Evolutionary conservation across 495 filamentous ascomycete genomes (phyloP), one percentile per base, ranked within the genome.

Genomic region (Penicillium desertorum): DNA sequence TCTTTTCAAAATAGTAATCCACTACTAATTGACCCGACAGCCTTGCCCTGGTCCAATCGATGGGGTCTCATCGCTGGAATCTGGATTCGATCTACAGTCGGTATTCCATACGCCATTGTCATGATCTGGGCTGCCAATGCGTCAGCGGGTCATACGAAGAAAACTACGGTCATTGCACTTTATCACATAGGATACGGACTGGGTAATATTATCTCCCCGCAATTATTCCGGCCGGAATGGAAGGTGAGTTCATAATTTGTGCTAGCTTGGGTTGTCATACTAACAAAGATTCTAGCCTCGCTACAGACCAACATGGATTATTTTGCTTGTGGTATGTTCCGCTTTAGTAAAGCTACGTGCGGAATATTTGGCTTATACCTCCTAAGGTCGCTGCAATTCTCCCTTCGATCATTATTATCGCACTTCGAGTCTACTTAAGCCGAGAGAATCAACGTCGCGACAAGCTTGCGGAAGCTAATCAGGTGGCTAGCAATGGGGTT

Each of bases 111-210:
- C 54, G 68, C 65, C 0, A 66, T 76, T 20, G 72, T 76, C 14
- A 75, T 77, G 73, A 70, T 72, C 8, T 65, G 65, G 68, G 66
- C 66, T 12, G 65, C 70, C 12, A 71, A 68, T 55, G 65, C 63
- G 43, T 72, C 69, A 6, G 73, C 72, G 10, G 73, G 72, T 17
- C 68, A 71, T 54, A 75, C 74, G 2, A 76, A 76, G 60, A 76
- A 75, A 51, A 71, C 67, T 5, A 68, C 66, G 1, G 56, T 64
- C 17, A 69, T 69, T 46, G 68, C 64, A 2, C 57, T 76, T 16
- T 74, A 75, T 42, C 70, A 74, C 29, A 65, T 76, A 17, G 72
- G 70, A 11, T 74, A 75, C 23, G 69, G 71, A 14, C 50, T 75
- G 22, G 72, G 74, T 3, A 75, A 76, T 51, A 71, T 68, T 37